A percentile compares a stretch with the other conserved stretches of the same genome.
These are phyloP conservation scores for Penicillium olsonii DNA, from an alignment of 2,329 filamentous ascomycete species.

Conservation along the genomic window DNA sequence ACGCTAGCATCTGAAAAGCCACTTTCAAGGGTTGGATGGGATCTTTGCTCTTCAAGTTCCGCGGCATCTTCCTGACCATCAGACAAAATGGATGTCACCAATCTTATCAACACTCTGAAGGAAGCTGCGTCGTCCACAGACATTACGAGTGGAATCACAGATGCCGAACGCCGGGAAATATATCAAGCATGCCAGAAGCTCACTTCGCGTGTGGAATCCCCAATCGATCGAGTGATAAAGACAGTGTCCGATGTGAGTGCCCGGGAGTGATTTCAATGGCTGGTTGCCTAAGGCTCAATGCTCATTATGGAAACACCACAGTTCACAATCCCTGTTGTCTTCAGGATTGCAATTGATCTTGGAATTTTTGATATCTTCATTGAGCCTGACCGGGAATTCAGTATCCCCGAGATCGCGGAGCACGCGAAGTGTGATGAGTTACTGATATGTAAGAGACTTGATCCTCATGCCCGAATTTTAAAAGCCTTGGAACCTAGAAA, in stretches of 20 bases:
- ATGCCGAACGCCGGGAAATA: neutral
- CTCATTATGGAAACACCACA: neutral
- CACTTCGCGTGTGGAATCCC: neutral
- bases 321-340: neutral
- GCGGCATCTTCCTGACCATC: neutral
- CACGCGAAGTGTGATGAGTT: too few species aligned
- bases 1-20: neutral
- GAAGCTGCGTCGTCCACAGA: neutral
- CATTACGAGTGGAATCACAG: neutral
- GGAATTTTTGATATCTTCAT: neutral
- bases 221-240: neutral
- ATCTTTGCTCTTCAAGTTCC: neutral
- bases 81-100: neutral
- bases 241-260: neutral
- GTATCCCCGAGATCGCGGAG: neutral
- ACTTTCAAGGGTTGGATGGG: neutral
- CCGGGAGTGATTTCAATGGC: neutral
- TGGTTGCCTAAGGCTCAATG: neutral
- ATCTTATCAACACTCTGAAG: neutral
- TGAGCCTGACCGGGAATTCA: neutral
- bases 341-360: neutral
- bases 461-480: neutral
- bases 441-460: too few species aligned
- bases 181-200: neutral
- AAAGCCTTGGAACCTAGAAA: neutral